A percentile compares a stretch with the other conserved stretches of the same genome.
Evolutionary conservation across 495 filamentous ascomycete species (phyloP).

Genomic region (Neurospora sp.): DNA sequence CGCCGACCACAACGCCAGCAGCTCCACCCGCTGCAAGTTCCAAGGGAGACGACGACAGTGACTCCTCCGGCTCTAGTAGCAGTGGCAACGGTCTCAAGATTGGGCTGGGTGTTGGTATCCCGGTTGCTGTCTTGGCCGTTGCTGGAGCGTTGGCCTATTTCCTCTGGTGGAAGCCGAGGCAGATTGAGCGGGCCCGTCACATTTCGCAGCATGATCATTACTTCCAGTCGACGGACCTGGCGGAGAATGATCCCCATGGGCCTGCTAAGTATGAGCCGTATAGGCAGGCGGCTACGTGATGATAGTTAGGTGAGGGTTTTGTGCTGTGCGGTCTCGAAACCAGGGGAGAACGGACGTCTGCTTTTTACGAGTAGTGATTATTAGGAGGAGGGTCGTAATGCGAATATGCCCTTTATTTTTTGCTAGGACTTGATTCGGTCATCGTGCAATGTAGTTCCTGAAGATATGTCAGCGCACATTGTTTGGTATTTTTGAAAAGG

Average conservation of each 20-base stretch:
- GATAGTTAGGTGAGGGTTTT: not conserved
- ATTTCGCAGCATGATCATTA: not conserved
- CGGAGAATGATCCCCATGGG: constrained; percentile 1
- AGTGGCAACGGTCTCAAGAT: not conserved
- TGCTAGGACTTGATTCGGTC: not conserved
- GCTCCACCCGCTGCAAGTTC: not conserved
- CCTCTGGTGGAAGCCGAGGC: not conserved
- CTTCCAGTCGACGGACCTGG: not conserved
- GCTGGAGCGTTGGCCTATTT: not conserved
- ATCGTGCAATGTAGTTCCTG: not conserved
- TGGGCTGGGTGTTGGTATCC: constrained; percentile 4
- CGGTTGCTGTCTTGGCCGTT: not conserved
- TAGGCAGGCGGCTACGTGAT: not conserved
- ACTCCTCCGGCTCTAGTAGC: not conserved
- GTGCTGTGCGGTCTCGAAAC: not conserved
- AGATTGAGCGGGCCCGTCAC: not conserved
- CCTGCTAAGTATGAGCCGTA: not conserved
- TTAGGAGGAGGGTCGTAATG: not conserved
- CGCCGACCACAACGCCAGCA: not conserved
- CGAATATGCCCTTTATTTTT: not conserved
- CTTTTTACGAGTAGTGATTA: not conserved
- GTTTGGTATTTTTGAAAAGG: not conserved
- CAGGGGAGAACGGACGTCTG: not conserved
- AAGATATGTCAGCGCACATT: not conserved
- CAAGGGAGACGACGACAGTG: not conserved